Evolutionary conservation across 352 stramenopile species (phyloP).

Genomic region (Pythium monospermum): DNA sequence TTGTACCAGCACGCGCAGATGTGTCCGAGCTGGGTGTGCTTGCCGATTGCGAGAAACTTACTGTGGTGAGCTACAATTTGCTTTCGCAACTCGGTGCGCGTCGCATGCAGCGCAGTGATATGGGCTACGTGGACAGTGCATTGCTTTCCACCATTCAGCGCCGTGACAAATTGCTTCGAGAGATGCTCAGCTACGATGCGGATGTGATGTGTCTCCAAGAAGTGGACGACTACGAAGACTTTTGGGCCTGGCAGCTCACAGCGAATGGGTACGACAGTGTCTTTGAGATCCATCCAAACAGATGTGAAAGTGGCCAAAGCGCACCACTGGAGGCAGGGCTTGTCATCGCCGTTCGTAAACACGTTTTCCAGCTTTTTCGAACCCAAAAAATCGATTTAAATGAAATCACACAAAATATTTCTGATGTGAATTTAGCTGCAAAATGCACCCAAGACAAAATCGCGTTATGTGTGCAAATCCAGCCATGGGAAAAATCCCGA

Average conservation of each 20-base stretch:
- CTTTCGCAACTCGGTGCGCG: slow-evolving; percentile 73
- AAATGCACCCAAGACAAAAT: slow-evolving; percentile 65
- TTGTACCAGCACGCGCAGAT: slow-evolving; percentile 40
- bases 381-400: slow-evolving; percentile 59
- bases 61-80: slow-evolving; percentile 78
- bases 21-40: slow-evolving; percentile 37
- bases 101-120: slow-evolving; percentile 37
- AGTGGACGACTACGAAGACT: slow-evolving; percentile 87
- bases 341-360: slow-evolving; percentile 71
- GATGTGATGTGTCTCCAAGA: slow-evolving; percentile 88
- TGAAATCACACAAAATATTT: slow-evolving; percentile 32
- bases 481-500: slow-evolving; percentile 74
- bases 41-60: slow-evolving; percentile 53
- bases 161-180: slow-evolving; percentile 56
- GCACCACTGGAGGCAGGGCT: slow-evolving; percentile 55
- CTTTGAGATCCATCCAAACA: slow-evolving; percentile 34
- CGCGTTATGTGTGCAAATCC: slow-evolving; percentile 63
- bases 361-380: slow-evolving; percentile 76
- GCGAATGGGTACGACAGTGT: slow-evolving; percentile 79
- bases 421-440: slow-evolving; percentile 38
- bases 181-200: slow-evolving; percentile 72
- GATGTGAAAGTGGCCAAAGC: not conserved
- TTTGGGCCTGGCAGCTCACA: slow-evolving; percentile 65
- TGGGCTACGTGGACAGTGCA: slow-evolving; percentile 39
- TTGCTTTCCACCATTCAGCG: slow-evolving; percentile 55